Evolutionary conservation across 164 flowering plant genomes (phyloP).

Genomic region (Hamamelis virginiana): DNA sequence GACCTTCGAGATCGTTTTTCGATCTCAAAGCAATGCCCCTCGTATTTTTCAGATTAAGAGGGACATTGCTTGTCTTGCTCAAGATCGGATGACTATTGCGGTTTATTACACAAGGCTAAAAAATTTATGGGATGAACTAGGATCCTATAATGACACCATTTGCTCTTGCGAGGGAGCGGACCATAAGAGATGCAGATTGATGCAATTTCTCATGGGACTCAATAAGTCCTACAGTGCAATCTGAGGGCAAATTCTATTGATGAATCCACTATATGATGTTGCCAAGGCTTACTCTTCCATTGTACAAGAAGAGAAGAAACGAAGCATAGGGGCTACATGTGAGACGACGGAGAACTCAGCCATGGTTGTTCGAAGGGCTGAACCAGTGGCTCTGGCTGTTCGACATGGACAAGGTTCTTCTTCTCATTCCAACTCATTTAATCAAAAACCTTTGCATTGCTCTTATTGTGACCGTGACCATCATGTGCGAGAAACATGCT

Average conservation of each 20-base stretch:
- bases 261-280: constrained; percentile 8
- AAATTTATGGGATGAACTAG: too few relatives aligned
- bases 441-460: constrained; percentile 17
- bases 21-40: constrained; percentile 15
- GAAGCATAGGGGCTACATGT: constrained; percentile 5
- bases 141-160: too few relatives aligned
- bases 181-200: too few relatives aligned
- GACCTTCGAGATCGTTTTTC: constrained; percentile 7
- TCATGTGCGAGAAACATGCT: too few relatives aligned
- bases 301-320: constrained; percentile 17
- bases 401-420: constrained; percentile 16
- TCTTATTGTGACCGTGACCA: too few relatives aligned
- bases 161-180: constrained; percentile 11
- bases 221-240: constrained; percentile 1
- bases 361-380: too few relatives aligned
- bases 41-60: constrained; percentile 7
- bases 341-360: constrained; percentile 7
- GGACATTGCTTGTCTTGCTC: constrained; percentile 9
- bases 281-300: constrained; percentile 12
- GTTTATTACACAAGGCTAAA: too few relatives aligned
- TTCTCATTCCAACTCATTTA: constrained; percentile 11
- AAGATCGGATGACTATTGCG: constrained; percentile 7
- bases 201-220: too few relatives aligned
- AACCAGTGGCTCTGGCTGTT: constrained; percentile 3
- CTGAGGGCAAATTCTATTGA: background rate